Conservation (phyloP, 169 alveolate species). For the Eimeria acervulina region DNA sequence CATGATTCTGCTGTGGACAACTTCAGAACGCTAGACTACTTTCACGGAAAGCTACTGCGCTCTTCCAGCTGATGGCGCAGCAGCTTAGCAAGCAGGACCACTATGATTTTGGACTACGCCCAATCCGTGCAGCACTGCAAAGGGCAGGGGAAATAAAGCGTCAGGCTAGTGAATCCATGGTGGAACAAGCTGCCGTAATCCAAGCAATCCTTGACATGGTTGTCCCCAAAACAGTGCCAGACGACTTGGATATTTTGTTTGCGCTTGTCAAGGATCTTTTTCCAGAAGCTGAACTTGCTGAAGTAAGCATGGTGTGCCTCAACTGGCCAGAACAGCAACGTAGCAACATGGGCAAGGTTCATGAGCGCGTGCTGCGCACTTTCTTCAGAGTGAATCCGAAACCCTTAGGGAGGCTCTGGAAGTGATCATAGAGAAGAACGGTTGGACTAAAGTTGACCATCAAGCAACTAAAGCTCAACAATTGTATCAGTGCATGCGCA, state of each 20-base stretch:
- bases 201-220: slow-evolving; percentile 90
- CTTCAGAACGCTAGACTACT: slow-evolving; percentile 93
- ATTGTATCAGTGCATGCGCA: slow-evolving; percentile 95
- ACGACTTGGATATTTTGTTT: slow-evolving; percentile 94
- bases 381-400: slow-evolving; percentile 70
- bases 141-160: slow-evolving; percentile 97
- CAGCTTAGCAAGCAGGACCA: slow-evolving; percentile 96
- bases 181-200: slow-evolving; percentile 93
- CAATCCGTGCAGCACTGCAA: slow-evolving; percentile 96
- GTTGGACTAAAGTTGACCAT: slow-evolving; percentile 84
- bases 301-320: slow-evolving; percentile 88
- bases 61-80: slow-evolving; percentile 95
- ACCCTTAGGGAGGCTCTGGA: slow-evolving; percentile 89
- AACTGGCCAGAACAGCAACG: slow-evolving; percentile 86
- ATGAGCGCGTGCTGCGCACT: neutral
- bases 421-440: slow-evolving; percentile 83
- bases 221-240: slow-evolving; percentile 90
- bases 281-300: slow-evolving; percentile 93
- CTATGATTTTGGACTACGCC: slow-evolving; percentile 98
- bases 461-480: slow-evolving; percentile 86
- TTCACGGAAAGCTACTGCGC: slow-evolving; percentile 96
- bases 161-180: slow-evolving; percentile 93
- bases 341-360: neutral
- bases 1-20: neutral
- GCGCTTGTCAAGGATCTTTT: slow-evolving; percentile 95